Conservation (phyloP, 2,329 filamentous ascomycete species). For the Fusarium nematophilum region DNA sequence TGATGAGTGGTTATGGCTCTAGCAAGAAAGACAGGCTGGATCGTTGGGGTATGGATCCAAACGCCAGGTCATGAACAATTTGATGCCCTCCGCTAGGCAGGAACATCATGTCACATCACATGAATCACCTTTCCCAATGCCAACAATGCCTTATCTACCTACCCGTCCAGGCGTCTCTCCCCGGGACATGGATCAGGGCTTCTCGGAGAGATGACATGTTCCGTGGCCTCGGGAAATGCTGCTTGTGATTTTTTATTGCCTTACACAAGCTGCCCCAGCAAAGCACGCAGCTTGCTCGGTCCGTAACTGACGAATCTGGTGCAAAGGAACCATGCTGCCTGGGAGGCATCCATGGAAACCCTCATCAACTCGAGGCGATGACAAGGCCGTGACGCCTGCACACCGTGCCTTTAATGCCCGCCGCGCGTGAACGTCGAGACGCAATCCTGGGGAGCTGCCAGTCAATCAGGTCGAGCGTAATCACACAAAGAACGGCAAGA, state of each 20-base stretch:
- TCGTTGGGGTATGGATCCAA: too few relatives aligned
- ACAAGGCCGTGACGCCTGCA: slow-evolving; percentile 15
- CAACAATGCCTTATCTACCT: slow-evolving; percentile 4
- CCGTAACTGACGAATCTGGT: too few relatives aligned
- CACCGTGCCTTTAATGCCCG: background rate
- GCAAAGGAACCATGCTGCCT: background rate
- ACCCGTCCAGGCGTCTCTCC: background rate
- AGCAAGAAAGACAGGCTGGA: too few relatives aligned
- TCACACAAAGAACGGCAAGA: slow-evolving; percentile 6
- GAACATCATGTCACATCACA: slow-evolving; percentile 5
- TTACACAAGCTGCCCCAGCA: background rate
- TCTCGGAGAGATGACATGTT: slow-evolving; percentile 11
- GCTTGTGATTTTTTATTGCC: slow-evolving; percentile 3
- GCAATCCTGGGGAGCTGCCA: background rate
- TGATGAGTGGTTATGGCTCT: too few relatives aligned
- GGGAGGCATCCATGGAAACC: background rate
- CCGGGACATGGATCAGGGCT: slow-evolving; percentile 18
- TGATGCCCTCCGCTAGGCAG: slow-evolving; percentile 3
- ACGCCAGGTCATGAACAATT: too few relatives aligned
- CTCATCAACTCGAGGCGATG: slow-evolving; percentile 2
- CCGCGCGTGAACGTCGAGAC: background rate
- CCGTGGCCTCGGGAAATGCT: slow-evolving; percentile 10
- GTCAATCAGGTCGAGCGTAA: slow-evolving; percentile 5
- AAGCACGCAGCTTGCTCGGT: too few relatives aligned
- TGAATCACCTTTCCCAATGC: background rate